Conservation (phyloP, 2,329 filamentous ascomycete species). For the Boeremia lycopersici region DNA sequence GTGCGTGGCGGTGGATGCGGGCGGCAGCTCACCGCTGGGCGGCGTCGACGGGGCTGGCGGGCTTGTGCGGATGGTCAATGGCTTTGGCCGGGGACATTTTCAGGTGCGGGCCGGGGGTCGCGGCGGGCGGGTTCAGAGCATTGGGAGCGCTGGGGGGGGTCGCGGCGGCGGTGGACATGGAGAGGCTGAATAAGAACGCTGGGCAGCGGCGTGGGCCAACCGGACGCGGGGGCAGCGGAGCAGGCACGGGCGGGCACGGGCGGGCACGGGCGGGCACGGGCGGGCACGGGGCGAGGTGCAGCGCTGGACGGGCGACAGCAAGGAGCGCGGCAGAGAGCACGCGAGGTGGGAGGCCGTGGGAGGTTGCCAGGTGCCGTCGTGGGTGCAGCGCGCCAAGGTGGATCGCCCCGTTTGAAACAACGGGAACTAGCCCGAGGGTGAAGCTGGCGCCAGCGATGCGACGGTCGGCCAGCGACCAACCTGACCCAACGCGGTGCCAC, state of each 20-base stretch:
- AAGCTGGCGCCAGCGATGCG: background rate
- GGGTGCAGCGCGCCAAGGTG: constrained; percentile 23
- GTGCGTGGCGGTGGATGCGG: too few relatives aligned
- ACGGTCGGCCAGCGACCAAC: too few relatives aligned
- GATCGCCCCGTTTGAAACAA: constrained; percentile 32
- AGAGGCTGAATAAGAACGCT: constrained; percentile 22
- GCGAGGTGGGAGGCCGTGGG: constrained; percentile 25
- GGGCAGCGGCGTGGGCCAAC: too few relatives aligned
- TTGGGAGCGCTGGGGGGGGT: constrained; percentile 41
- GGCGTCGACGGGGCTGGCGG: constrained; percentile 60
- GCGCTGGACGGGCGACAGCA: constrained; percentile 24
- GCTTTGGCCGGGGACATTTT: constrained; percentile 59
- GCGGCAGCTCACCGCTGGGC: constrained; percentile 57
- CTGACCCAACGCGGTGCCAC: too few relatives aligned
- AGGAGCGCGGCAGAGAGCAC: constrained; percentile 15
- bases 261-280: background rate
- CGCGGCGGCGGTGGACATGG: constrained; percentile 44
- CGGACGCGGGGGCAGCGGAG: background rate
- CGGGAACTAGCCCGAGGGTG: constrained; percentile 23
- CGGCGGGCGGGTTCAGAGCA: constrained; percentile 43
- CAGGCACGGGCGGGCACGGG: background rate
- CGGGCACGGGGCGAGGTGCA: constrained; percentile 19
- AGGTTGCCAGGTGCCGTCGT: constrained; percentile 25
- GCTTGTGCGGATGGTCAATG: constrained; percentile 60
- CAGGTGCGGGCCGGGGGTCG: constrained; percentile 51